A percentile compares a stretch with the other conserved stretches of the same genome.
These are phyloP conservation scores for Cucumis cinereus DNA, from an alignment of 306 rosid species.

Conservation along the genomic window DNA sequence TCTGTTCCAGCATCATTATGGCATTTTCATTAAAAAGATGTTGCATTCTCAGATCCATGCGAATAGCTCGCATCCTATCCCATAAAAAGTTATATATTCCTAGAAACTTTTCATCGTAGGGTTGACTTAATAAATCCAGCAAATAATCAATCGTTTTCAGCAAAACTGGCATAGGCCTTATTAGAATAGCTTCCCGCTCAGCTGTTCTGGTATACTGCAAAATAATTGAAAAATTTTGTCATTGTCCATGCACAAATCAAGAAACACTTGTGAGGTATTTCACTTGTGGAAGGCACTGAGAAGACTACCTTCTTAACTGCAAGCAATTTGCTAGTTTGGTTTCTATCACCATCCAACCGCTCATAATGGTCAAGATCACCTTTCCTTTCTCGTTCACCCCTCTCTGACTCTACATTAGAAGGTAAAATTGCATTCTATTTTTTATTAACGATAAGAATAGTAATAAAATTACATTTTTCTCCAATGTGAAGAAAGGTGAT, in stretches of 20 bases:
- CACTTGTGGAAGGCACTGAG: neutral
- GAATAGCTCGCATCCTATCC: conserved; percentile 98
- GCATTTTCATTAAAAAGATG: conserved; percentile 81
- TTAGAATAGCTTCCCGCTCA: conserved; percentile 88
- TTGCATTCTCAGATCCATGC: conserved; percentile 98
- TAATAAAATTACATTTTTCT: neutral
- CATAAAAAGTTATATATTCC: conserved; percentile 81
- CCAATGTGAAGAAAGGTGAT: neutral
- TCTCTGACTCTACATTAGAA: conserved; percentile 65
- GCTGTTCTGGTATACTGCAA: conserved; percentile 91
- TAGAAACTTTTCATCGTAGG: conserved; percentile 70
- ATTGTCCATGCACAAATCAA: conserved; percentile 11
- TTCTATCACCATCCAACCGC: conserved; percentile 90
- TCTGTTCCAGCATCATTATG: conserved; percentile 82
- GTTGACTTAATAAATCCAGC: conserved; percentile 61
- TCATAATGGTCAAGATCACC: conserved; percentile 95
- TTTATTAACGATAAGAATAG: neutral
- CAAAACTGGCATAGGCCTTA: conserved; percentile 84
- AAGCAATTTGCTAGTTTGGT: conserved; percentile 63
- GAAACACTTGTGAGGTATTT: neutral
- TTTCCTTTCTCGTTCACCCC: conserved; percentile 91
- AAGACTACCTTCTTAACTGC: conserved; percentile 83
- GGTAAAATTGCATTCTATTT: neutral
- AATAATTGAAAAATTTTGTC: conserved; percentile 4
- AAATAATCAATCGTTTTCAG: conserved; percentile 67